Percentiles rank a stretch among this genome's conserved stretches.
Conservation (phyloP, 331 rosid species). For the Spiraea crenata region DNA sequence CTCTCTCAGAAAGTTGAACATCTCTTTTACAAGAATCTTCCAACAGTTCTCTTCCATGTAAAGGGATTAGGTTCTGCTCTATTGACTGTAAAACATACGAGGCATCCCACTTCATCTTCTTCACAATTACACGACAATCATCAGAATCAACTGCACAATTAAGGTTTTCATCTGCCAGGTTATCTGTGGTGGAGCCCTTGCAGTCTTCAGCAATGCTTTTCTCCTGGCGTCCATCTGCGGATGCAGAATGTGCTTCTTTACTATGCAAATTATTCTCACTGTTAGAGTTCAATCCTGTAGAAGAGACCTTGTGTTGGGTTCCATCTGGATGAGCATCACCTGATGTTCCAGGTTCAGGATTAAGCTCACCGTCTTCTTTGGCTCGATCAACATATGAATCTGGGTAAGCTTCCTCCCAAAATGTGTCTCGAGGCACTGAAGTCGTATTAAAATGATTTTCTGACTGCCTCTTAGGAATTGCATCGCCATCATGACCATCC, state of each 20-base stretch:
- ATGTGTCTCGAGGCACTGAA: conserved; percentile 15
- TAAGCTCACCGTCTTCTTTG: conserved; percentile 21
- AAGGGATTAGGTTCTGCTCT: conserved; percentile 32
- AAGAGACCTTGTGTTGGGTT: conserved; percentile 8
- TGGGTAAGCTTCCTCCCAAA: conserved; percentile 25
- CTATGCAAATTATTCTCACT: conserved; percentile 27
- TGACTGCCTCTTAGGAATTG: conserved; percentile 26
- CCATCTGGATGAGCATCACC: conserved; percentile 19
- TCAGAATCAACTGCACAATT: conserved; percentile 25
- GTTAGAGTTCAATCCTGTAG: conserved; percentile 22
- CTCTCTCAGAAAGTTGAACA: conserved; percentile 20
- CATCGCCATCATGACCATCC: conserved; percentile 22
- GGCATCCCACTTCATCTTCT: conserved; percentile 39
- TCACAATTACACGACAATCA: conserved; percentile 26
- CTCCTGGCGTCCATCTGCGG: conserved; percentile 22
- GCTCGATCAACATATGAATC: conserved; percentile 13
- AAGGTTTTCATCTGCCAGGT: conserved; percentile 29
- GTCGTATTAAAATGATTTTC: conserved; percentile 23
- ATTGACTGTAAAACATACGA: conserved; percentile 19
- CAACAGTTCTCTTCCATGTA: conserved; percentile 28
- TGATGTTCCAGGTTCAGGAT: conserved; percentile 26
- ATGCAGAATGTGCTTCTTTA: conserved; percentile 25
- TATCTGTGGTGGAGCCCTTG: conserved; percentile 19
- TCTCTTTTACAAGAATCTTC: conserved; percentile 33
- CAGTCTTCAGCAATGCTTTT: conserved; percentile 30